A percentile compares a stretch with the other conserved stretches of the same genome.
These are phyloP conservation scores for Nakataea oryzae DNA, from an alignment of 2,329 filamentous ascomycete species.

Conservation along the genomic window DNA sequence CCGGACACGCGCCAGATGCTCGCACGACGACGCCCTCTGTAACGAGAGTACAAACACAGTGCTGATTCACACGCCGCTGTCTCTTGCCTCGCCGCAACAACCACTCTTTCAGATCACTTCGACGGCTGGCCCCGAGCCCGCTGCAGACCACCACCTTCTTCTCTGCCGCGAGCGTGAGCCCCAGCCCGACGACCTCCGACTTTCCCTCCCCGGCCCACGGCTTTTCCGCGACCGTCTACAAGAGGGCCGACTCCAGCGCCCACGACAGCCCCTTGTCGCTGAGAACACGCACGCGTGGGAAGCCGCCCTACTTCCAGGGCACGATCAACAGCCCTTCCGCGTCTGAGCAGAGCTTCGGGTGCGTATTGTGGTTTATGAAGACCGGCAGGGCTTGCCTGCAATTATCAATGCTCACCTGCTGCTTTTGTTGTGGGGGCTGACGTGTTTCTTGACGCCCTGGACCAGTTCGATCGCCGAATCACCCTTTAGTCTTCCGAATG, in stretches of 20 bases:
- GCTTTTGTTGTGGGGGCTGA: neutral
- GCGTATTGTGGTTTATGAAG: neutral
- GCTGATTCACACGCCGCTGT: constrained; percentile 16
- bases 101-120: constrained; percentile 29
- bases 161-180: constrained; percentile 27
- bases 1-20: neutral
- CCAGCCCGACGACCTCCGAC: constrained; percentile 26
- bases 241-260: constrained; percentile 19
- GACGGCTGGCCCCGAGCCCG: constrained; percentile 38
- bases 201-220: constrained; percentile 20
- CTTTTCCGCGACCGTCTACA: constrained; percentile 16
- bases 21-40: constrained; percentile 18
- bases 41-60: constrained; percentile 8
- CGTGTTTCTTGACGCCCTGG: constrained; percentile 6
- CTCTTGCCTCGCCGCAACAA: constrained; percentile 5
- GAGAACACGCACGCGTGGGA: constrained; percentile 10
- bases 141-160: constrained; percentile 31
- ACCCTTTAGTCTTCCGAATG: constrained; percentile 34
- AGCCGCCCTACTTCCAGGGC: constrained; percentile 25
- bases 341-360: constrained; percentile 14
- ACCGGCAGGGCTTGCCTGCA: neutral
- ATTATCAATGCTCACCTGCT: too few relatives aligned
- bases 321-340: constrained; percentile 23
- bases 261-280: constrained; percentile 13
- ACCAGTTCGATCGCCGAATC: constrained; percentile 13